Conservation (phyloP, 257 asterid genomes). For the Solanum boliviense region DNA sequence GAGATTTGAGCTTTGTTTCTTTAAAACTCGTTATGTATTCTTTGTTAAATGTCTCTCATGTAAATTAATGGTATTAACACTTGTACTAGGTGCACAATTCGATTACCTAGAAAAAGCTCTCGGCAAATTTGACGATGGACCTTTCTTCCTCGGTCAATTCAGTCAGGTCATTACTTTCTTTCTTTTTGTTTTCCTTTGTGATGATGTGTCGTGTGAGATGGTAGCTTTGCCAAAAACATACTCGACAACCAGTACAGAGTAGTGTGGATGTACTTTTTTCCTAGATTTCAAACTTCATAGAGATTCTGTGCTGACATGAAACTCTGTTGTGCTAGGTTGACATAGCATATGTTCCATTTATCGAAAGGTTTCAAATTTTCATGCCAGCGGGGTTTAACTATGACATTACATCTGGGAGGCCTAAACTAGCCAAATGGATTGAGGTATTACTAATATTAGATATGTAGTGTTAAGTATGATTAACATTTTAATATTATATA, state of each 20-base stretch:
- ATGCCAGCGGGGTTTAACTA: conserved; percentile 24
- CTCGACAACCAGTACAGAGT: not conserved
- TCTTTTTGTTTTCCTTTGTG: not conserved
- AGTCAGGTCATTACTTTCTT: conserved; percentile 18
- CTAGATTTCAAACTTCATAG: not conserved
- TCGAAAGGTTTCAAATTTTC: conserved; percentile 50
- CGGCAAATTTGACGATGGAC: conserved; percentile 38
- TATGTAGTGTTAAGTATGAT: not conserved
- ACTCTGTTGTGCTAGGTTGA: conserved; percentile 32
- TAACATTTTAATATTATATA: not conserved
- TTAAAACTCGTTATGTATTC: not conserved
- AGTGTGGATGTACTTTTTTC: not conserved
- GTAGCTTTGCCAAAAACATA: not conserved
- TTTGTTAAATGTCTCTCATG: not conserved
- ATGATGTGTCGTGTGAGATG: not conserved
- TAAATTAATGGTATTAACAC: not conserved
- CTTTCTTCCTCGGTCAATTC: conserved; percentile 55
- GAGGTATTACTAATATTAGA: conserved; percentile 17
- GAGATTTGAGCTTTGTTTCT: not conserved
- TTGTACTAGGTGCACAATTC: conserved; percentile 6
- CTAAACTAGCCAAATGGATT: conserved; percentile 40
- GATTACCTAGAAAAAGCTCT: conserved; percentile 57
- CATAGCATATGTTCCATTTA: conserved; percentile 43
- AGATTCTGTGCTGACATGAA: not conserved
- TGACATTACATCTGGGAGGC: conserved; percentile 51